Percentiles rank a stretch among this genome's conserved stretches.
These are phyloP conservation scores for Phytophthora crassamura DNA, from an alignment of 352 stramenopile genomes.

Conservation along the genomic window DNA sequence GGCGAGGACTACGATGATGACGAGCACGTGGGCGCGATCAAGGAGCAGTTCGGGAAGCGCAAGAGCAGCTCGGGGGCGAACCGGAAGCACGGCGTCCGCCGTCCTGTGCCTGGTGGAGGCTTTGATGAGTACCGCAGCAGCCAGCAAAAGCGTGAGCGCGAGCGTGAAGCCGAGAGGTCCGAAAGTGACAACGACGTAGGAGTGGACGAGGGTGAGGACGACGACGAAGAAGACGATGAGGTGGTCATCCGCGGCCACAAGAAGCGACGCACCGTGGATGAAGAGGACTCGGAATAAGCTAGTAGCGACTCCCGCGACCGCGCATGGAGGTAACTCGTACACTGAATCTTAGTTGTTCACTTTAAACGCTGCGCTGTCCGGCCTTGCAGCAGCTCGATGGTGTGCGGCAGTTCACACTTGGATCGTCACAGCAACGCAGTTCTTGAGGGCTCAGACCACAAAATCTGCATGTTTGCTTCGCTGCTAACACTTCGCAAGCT, in stretches of 20 bases:
- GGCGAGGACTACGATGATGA: slow-evolving; percentile 84
- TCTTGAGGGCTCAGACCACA: too few species aligned
- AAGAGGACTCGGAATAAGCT: slow-evolving; percentile 83
- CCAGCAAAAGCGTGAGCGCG: slow-evolving; percentile 43
- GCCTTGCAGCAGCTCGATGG: too few species aligned
- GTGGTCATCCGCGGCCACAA: slow-evolving; percentile 76
- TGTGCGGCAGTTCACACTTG: too few species aligned
- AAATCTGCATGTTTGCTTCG: too few species aligned
- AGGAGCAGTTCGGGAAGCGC: slow-evolving; percentile 80
- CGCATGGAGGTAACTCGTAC: slow-evolving; percentile 1
- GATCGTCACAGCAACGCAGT: too few species aligned
- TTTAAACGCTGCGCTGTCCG: not conserved
- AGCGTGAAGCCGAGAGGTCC: slow-evolving; percentile 65
- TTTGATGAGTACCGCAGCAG: slow-evolving; percentile 86
- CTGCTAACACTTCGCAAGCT: too few species aligned
- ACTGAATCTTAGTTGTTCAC: slow-evolving; percentile 17
- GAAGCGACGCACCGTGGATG: slow-evolving; percentile 83
- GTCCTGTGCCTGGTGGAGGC: slow-evolving; percentile 62
- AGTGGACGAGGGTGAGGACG: slow-evolving; percentile 65
- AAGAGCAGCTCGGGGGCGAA: slow-evolving; percentile 40
- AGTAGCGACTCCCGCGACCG: slow-evolving; percentile 1
- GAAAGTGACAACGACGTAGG: slow-evolving; percentile 68
- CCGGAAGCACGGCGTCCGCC: slow-evolving; percentile 44
- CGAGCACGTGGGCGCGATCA: slow-evolving; percentile 85
- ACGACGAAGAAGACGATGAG: slow-evolving; percentile 82